Conservation (phyloP, 23 red algal genomes). For the Chondrus crispus region DNA sequence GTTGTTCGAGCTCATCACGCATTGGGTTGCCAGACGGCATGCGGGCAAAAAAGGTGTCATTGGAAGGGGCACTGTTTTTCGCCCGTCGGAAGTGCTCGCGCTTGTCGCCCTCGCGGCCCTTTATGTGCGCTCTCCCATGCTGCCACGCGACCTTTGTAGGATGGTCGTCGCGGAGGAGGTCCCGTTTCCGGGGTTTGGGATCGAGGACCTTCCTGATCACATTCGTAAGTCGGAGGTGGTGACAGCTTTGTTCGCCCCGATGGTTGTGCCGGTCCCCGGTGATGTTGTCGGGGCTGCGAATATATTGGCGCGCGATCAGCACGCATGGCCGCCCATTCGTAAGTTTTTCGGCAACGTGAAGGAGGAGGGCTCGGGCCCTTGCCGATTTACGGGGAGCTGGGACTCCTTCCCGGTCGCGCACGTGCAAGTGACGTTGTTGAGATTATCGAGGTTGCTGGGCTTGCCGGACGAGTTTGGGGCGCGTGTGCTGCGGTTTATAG, state of each 20-base stretch:
- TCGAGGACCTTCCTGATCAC: not conserved
- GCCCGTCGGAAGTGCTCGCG: not conserved
- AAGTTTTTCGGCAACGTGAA: not conserved
- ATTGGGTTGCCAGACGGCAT: not conserved
- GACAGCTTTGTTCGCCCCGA: not conserved
- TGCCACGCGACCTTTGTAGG: slow-evolving; percentile 35
- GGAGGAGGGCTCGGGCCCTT: not conserved
- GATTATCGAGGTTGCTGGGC: slow-evolving; percentile 25
- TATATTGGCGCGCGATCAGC: not conserved
- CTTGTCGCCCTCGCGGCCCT: slow-evolving; percentile 6
- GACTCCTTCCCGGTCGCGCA: slow-evolving; percentile 22
- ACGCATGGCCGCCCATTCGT: slow-evolving; percentile 20
- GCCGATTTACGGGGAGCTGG: too few species aligned
- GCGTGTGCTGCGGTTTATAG: slow-evolving; percentile 37
- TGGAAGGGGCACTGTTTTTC: too few species aligned
- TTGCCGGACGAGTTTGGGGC: slow-evolving; percentile 31
- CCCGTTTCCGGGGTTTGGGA: slow-evolving; percentile 12
- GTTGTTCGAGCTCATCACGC: slow-evolving; percentile 3
- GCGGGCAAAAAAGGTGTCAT: not conserved
- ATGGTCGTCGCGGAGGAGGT: slow-evolving; percentile 1
- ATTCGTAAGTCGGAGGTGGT: not conserved
- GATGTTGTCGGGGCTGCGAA: slow-evolving; percentile 9
- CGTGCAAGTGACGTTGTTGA: not conserved
- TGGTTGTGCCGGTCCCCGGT: not conserved
- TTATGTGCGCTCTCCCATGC: slow-evolving; percentile 24